Evolutionary conservation across 371 early-diverging fungal species (phyloP).

Genomic region (Apophysomyces ossiformis): DNA sequence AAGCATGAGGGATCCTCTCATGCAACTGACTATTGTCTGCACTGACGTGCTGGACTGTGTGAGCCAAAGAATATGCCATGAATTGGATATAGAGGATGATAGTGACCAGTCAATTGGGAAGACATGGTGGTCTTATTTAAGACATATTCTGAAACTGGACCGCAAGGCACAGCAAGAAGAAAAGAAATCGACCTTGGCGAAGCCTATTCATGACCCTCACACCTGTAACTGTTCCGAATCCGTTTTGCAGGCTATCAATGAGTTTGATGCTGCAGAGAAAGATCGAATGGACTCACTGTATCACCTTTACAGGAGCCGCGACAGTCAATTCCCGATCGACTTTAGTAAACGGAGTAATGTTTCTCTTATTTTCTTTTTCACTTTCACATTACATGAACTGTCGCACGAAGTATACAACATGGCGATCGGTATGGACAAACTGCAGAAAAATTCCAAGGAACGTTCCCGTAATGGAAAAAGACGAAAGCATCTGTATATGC

Average conservation of each 20-base stretch:
- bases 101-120: conserved; percentile 43
- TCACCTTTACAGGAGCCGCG: conserved; percentile 42
- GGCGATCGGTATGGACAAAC: conserved; percentile 46
- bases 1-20: conserved; percentile 58
- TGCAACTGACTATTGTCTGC: conserved; percentile 55
- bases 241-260: conserved; percentile 7
- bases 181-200: background rate
- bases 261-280: conserved; percentile 23
- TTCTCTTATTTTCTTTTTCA: conserved; percentile 67
- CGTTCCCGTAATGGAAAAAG: conserved; percentile 37
- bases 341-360: conserved; percentile 62
- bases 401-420: conserved; percentile 59
- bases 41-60: conserved; percentile 52
- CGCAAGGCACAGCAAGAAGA: conserved; percentile 18
- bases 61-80: conserved; percentile 44
- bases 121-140: conserved; percentile 41
- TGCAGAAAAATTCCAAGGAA: conserved; percentile 28
- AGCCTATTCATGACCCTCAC: conserved; percentile 12
- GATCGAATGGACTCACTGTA: conserved; percentile 16
- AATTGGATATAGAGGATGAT: conserved; percentile 56
- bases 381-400: conserved; percentile 64
- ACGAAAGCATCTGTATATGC: conserved; percentile 55
- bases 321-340: conserved; percentile 45
- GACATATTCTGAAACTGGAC: conserved; percentile 29
- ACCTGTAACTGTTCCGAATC: conserved; percentile 18